phyloP scores from a whole-genome alignment of 1,284 basidiomycete genomes.

The Ustilago tritici region DNA sequence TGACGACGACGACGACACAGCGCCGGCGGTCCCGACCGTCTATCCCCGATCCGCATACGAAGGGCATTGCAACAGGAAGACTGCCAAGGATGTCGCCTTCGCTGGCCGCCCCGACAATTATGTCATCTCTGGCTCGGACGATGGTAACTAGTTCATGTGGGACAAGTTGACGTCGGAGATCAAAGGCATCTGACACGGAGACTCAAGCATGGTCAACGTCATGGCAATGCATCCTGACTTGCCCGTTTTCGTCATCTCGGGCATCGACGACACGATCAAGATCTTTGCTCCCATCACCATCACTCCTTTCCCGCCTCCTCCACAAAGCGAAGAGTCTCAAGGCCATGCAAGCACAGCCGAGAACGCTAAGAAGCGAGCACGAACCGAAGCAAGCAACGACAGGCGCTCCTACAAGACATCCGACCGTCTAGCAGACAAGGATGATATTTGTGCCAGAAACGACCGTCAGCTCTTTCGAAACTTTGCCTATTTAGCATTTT shows the following conservation, averaged over 20 bases:
- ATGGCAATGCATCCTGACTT: slow-evolving; percentile 84
- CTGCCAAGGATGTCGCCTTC: slow-evolving; percentile 92
- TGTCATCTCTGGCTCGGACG: slow-evolving; percentile 88
- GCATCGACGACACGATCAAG: slow-evolving; percentile 90
- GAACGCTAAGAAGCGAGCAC: slow-evolving; percentile 5
- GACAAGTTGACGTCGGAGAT: slow-evolving; percentile 40
- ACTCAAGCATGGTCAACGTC: slow-evolving; percentile 76
- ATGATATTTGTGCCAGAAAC: slow-evolving; percentile 20
- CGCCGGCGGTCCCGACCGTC: slow-evolving; percentile 72
- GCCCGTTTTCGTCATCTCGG: slow-evolving; percentile 85
- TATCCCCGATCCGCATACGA: slow-evolving; percentile 78
- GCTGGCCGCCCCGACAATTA: slow-evolving; percentile 82
- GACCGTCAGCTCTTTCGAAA: slow-evolving; percentile 6
- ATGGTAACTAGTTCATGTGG: slow-evolving; percentile 80
- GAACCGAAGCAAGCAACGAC: background rate
- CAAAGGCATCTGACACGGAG: slow-evolving; percentile 52
- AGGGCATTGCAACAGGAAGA: slow-evolving; percentile 87
- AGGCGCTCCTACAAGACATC: slow-evolving; percentile 1
- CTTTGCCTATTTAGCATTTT: slow-evolving; percentile 7
- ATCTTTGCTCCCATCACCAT: slow-evolving; percentile 76
- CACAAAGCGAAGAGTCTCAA: background rate
- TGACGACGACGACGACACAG: slow-evolving; percentile 20
- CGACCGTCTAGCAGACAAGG: slow-evolving; percentile 31
- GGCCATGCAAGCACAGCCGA: background rate
- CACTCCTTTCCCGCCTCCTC: slow-evolving; percentile 21